phyloP scores from a whole-genome alignment of 2,329 filamentous ascomycete species.

The Thelonectria discophora region DNA sequence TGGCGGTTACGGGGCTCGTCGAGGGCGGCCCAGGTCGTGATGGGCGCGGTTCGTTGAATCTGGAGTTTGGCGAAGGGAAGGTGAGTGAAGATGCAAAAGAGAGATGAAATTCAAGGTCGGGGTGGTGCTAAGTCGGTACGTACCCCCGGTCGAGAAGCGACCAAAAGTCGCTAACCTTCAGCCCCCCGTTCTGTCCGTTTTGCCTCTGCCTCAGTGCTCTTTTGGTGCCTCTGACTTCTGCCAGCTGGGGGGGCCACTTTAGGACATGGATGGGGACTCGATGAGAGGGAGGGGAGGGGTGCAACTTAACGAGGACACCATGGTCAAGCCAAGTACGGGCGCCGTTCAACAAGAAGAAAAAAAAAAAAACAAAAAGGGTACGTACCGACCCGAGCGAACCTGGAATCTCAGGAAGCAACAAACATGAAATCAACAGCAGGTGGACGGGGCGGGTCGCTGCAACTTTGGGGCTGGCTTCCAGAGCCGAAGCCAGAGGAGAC shows the following conservation, averaged over 20 bases:
- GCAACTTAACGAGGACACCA: slow-evolving; percentile 21
- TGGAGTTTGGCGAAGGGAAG: slow-evolving; percentile 38
- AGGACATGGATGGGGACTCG: slow-evolving; percentile 26
- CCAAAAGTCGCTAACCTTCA: slow-evolving; percentile 20
- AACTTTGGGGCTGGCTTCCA: background rate
- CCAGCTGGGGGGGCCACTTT: slow-evolving; percentile 34
- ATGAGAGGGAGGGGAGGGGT: slow-evolving; percentile 23
- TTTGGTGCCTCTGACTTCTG: slow-evolving; percentile 15
- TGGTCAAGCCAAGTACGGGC: slow-evolving; percentile 3
- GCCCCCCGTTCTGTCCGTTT: slow-evolving; percentile 39
- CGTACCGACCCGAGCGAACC: slow-evolving; percentile 3
- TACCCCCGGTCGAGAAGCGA: slow-evolving; percentile 34
- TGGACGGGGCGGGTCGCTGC: background rate
- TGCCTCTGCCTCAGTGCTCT: slow-evolving; percentile 28
- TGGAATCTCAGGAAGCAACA: background rate
- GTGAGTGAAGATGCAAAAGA: slow-evolving; percentile 47
- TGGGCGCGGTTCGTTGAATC: slow-evolving; percentile 29
- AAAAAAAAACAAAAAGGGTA: slow-evolving; percentile 4
- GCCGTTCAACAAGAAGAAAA: slow-evolving; percentile 1
- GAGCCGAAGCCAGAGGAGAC: slow-evolving; percentile 29
- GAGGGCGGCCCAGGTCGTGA: slow-evolving; percentile 32
- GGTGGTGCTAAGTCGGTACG: slow-evolving; percentile 43
- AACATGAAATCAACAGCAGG: slow-evolving; percentile 14
- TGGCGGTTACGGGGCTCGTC: slow-evolving; percentile 29
- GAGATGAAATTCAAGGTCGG: slow-evolving; percentile 48